These are phyloP conservation scores for Russula emetica DNA, from an alignment of 768 basidiomycete genomes.

Conservation along the genomic window DNA sequence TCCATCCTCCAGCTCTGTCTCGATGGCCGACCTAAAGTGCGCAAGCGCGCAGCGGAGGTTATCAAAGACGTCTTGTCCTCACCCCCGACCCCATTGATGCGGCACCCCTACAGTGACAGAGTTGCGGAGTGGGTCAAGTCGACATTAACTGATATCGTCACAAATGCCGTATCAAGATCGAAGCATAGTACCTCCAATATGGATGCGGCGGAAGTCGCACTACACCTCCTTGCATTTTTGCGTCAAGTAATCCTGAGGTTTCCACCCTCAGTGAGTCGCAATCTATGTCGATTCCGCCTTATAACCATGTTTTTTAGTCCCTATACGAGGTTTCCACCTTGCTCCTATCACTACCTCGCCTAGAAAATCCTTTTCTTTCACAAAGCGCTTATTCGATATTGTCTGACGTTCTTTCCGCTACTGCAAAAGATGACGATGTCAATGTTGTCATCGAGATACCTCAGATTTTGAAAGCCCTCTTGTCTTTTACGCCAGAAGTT, in stretches of 20 bases:
- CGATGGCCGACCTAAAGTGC: slow-evolving; percentile 91
- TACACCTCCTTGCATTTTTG: slow-evolving; percentile 71
- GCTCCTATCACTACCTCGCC: slow-evolving; percentile 77
- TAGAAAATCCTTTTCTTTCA: slow-evolving; percentile 85
- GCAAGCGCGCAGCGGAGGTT: slow-evolving; percentile 84
- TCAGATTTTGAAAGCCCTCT: slow-evolving; percentile 59
- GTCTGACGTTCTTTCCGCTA: slow-evolving; percentile 66
- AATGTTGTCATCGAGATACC: slow-evolving; percentile 51
- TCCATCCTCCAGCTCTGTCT: slow-evolving; percentile 77
- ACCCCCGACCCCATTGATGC: slow-evolving; percentile 70
- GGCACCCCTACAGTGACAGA: slow-evolving; percentile 82
- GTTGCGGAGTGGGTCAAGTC: slow-evolving; percentile 76
- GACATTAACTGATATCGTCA: slow-evolving; percentile 60
- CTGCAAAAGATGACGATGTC: slow-evolving; percentile 47
- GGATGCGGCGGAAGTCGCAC: slow-evolving; percentile 66
- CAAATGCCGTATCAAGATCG: slow-evolving; percentile 55
- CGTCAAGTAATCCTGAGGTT: slow-evolving; percentile 56
- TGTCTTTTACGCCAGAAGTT: slow-evolving; percentile 64
- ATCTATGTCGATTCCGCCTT: background rate
- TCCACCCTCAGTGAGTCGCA: slow-evolving; percentile 60
- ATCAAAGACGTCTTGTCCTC: slow-evolving; percentile 69
- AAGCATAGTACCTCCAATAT: slow-evolving; percentile 53
- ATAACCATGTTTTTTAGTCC: slow-evolving; percentile 45
- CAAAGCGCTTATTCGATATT: slow-evolving; percentile 84
- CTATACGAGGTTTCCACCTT: slow-evolving; percentile 64